A percentile compares a stretch with the other conserved stretches of the same genome.
Conservation (phyloP, 306 rosid genomes). For the Rubus parviflorus region DNA sequence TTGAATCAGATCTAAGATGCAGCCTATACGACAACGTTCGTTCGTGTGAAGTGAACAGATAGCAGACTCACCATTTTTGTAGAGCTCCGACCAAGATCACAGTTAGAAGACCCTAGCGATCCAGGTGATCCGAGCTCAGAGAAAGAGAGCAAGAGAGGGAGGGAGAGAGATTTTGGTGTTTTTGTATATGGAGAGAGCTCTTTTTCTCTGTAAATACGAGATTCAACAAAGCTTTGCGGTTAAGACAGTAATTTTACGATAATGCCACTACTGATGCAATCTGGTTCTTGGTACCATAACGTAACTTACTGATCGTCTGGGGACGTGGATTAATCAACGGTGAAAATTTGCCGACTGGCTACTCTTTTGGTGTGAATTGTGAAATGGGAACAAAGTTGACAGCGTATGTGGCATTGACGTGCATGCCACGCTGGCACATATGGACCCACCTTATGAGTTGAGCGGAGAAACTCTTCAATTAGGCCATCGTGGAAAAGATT, state of each 20-base stretch:
- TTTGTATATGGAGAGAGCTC: background rate
- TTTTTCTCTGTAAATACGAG: slow-evolving; percentile 33
- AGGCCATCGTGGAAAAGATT: no score
- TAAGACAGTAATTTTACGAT: slow-evolving; percentile 42
- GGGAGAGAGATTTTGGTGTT: background rate
- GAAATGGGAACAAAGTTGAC: background rate
- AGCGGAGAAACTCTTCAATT: no score
- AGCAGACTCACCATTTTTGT: slow-evolving; percentile 72
- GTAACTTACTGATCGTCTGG: background rate
- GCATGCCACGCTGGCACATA: slow-evolving; percentile 19
- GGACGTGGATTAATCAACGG: slow-evolving; percentile 13
- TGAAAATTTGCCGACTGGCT: background rate
- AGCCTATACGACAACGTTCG: slow-evolving; percentile 16
- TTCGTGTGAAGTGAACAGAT: slow-evolving; percentile 24
- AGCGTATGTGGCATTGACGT: background rate
- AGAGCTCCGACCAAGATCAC: slow-evolving; percentile 42
- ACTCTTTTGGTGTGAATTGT: background rate
- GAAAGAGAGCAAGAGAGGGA: slow-evolving; percentile 22
- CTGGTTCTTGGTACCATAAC: background rate
- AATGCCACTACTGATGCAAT: slow-evolving; percentile 42
- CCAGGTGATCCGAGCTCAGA: slow-evolving; percentile 39
- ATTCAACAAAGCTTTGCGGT: slow-evolving; percentile 40
- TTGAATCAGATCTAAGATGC: slow-evolving; percentile 64
- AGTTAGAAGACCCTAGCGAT: slow-evolving; percentile 40
- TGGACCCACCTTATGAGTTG: background rate